These are phyloP conservation scores for Tricholoma saponaceum DNA, from an alignment of 768 basidiomycete species.

Conservation along the genomic window DNA sequence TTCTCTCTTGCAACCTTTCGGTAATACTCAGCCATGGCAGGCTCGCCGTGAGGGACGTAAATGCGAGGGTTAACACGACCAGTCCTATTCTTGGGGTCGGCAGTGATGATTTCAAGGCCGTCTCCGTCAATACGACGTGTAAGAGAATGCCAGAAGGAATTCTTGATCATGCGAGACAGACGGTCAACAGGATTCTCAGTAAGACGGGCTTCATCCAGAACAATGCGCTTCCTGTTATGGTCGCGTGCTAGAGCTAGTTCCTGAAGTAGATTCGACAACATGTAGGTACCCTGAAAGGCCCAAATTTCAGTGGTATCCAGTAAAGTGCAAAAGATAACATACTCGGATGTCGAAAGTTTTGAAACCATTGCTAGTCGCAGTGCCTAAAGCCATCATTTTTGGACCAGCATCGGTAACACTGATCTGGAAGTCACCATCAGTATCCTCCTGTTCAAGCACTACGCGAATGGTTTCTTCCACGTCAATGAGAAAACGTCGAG, in stretches of 20 bases:
- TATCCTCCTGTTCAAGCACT: slow-evolving; percentile 96
- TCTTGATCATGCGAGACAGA: slow-evolving; percentile 93
- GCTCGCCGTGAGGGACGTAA: slow-evolving; percentile 92
- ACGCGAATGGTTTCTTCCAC: slow-evolving; percentile 98
- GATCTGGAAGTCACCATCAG: slow-evolving; percentile 95
- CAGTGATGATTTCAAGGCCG: slow-evolving; percentile 94
- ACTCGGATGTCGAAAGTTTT: slow-evolving; percentile 96
- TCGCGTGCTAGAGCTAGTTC: slow-evolving; percentile 96
- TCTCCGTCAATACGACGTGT: slow-evolving; percentile 97
- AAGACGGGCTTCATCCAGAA: slow-evolving; percentile 97
- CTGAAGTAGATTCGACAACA: slow-evolving; percentile 98
- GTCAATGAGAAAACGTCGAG: slow-evolving; percentile 91
- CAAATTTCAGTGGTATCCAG: slow-evolving; percentile 8
- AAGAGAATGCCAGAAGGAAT: slow-evolving; percentile 97
- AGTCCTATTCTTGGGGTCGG: slow-evolving; percentile 96
- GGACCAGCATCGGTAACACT: slow-evolving; percentile 95
- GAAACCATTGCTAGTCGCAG: slow-evolving; percentile 96
- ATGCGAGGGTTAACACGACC: slow-evolving; percentile 88
- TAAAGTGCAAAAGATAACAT: slow-evolving; percentile 19
- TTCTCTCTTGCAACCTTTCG: slow-evolving; percentile 85
- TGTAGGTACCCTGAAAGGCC: slow-evolving; percentile 82
- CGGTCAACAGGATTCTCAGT: slow-evolving; percentile 98
- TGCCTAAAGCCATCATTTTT: slow-evolving; percentile 93
- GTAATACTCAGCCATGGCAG: slow-evolving; percentile 95
- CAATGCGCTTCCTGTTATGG: slow-evolving; percentile 92